Percentiles rank a stretch among this genome's conserved stretches.
These are phyloP conservation scores for Catharanthus roseus DNA, from an alignment of 257 asterid genomes.

Conservation along the genomic window DNA sequence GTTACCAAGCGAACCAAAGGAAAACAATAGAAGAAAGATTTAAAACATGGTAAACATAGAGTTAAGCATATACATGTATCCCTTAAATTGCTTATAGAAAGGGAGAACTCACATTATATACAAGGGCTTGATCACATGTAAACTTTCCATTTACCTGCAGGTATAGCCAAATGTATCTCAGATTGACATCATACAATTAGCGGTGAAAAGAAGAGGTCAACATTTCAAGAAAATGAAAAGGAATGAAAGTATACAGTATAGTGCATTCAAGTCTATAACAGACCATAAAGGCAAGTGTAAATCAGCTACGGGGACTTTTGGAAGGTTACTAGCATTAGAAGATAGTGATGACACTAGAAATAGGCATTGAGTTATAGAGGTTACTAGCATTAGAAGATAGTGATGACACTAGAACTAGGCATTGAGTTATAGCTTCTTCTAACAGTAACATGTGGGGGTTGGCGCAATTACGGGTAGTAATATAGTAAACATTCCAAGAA, in stretches of 20 bases:
- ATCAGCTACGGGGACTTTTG: too few relatives aligned
- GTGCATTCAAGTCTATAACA: not conserved
- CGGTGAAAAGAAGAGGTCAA: not conserved
- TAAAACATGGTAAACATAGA: not conserved
- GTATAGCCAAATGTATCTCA: slow-evolving; percentile 24
- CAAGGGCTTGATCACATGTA: slow-evolving; percentile 64
- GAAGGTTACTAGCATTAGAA: too few relatives aligned
- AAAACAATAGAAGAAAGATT: slow-evolving; percentile 1
- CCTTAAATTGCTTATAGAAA: not conserved
- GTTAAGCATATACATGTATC: not conserved
- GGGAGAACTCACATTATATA: slow-evolving; percentile 62
- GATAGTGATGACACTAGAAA: too few relatives aligned
- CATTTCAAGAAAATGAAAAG: slow-evolving; percentile 7
- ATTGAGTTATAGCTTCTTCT: too few relatives aligned
- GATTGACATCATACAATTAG: slow-evolving; percentile 4
- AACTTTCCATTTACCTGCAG: slow-evolving; percentile 92
- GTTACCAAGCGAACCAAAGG: not conserved
- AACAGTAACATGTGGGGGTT: too few relatives aligned
- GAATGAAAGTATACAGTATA: not conserved
- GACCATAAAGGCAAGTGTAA: too few relatives aligned
- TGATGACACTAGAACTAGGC: too few relatives aligned
- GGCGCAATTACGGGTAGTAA: too few relatives aligned
- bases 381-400: too few relatives aligned
- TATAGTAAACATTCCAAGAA: too few relatives aligned
- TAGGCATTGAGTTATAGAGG: too few relatives aligned